Base-by-base conservation (phyloP, 305 asterid species). In the Solanum hybrid region DNA sequence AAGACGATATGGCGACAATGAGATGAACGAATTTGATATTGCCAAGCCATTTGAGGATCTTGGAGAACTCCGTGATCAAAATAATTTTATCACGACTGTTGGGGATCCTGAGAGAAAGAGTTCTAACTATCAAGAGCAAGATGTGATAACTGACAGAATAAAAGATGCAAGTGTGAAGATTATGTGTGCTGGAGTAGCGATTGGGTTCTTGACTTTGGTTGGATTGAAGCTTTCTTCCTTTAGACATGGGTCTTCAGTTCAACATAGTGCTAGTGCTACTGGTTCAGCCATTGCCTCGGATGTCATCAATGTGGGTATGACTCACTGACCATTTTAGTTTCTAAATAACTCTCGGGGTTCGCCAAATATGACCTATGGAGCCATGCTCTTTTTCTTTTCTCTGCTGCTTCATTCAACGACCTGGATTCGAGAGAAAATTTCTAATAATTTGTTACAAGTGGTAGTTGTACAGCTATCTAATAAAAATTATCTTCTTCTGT, bases 151-250 rank as follows among this genome's bases (percentile, higher is more conserved):
- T 4, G 90, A 92, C 85, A 92, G 92, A 87, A 95, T 96, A 91
- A 95, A 97, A 92, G 97, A 94, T 89, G 91, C 94, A 72, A 92
- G 95, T 45, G 89, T 96, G 87, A 97, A 97, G 95, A 95, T 97
- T 88, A 93, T 93, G 96, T 95, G 95, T 91, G 99, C 95, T 89
- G 99, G 99, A 88, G 95, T 94, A 79, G 97, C 96, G 6, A 95
- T 97, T 90, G 98, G 99, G 45, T 92, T 97, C 89, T 90, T 95
- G 91, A 93, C 98, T 91, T 89, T 97, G 90, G 90, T 92, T 57
- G 97, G 98, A 68, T 92, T 97, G 91, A 97, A 93, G 90, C 92
- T 95, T 90, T 78, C 94, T 77, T 94, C 98, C 39, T 68, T 81
- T 89, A 93, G 97, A 91, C 87, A 90, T 57, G 92, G 78, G 91